Conservation (phyloP, 2,329 filamentous ascomycete species). For the Aureobasidium sp. region DNA sequence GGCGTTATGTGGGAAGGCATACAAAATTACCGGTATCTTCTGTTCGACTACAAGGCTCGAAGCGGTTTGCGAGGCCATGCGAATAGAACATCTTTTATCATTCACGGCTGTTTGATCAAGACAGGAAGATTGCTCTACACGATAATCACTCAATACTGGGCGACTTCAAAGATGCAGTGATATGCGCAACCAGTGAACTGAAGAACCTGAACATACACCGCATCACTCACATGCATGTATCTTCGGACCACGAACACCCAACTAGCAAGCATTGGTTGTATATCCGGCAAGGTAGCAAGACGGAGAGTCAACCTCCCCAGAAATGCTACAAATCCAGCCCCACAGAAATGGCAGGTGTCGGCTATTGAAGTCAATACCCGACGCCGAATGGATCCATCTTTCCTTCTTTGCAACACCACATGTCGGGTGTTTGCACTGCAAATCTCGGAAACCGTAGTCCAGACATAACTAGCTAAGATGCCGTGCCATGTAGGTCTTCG, state of each 20-base stretch:
- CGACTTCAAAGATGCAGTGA: no score
- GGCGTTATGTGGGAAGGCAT: conserved; percentile 5
- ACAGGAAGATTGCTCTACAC: background rate
- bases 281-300: no score
- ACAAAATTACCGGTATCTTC: background rate
- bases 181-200: no score
- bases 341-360: background rate
- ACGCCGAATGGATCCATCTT: background rate
- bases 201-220: no score
- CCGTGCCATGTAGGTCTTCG: background rate
- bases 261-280: no score
- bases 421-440: background rate
- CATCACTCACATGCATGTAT: no score
- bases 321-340: background rate
- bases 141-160: no score
- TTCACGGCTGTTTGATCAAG: background rate
- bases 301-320: no score
- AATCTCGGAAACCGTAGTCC: conserved; percentile 3
- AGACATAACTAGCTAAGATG: background rate
- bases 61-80: background rate
- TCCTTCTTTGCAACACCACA: background rate
- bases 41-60: background rate
- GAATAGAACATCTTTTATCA: background rate
- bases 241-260: no score
- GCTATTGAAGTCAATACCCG: conserved; percentile 2